Percentiles rank a stretch among this genome's conserved stretches.
These are phyloP conservation scores for Alnus glutinosa DNA, from an alignment of 306 rosid species.

Conservation along the genomic window DNA sequence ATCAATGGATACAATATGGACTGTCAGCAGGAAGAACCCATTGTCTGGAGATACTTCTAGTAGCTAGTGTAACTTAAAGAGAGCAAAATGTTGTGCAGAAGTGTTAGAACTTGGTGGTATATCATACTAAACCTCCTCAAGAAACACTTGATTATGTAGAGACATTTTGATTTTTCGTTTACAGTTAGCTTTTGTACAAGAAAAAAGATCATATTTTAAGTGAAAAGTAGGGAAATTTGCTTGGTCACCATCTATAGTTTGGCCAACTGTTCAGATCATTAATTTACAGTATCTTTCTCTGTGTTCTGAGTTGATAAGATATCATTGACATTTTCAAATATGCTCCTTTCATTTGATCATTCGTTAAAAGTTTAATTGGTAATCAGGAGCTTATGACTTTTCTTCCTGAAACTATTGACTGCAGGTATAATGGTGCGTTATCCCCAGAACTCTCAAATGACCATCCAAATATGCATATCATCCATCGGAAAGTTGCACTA, in stretches of 20 bases:
- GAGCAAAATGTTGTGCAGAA: not conserved
- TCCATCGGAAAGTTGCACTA: constrained; percentile 89
- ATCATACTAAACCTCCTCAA: not conserved
- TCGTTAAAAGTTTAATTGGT: not conserved
- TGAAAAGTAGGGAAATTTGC: constrained; percentile 4
- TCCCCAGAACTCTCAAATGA: constrained; percentile 87
- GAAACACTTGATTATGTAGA: not conserved
- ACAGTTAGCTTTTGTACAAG: not conserved
- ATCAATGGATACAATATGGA: not conserved
- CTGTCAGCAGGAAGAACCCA: not conserved
- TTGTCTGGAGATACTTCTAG: not conserved
- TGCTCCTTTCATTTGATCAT: constrained; percentile 14
- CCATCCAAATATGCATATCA: constrained; percentile 79
- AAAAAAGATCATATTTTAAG: not conserved
- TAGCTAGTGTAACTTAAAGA: not conserved
- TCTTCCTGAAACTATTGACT: constrained; percentile 29
- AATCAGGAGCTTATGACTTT: constrained; percentile 17
- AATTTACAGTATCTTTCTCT: not conserved
- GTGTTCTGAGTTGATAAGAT: constrained; percentile 11
- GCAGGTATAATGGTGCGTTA: constrained; percentile 95
- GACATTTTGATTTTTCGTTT: not conserved
- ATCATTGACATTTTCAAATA: constrained; percentile 14
- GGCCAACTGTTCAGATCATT: constrained; percentile 21
- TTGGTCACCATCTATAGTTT: constrained; percentile 3
- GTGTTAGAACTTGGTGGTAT: not conserved